Conservation (phyloP, 1,139 yeast genomes). For the Geotrichum fermentans region DNA sequence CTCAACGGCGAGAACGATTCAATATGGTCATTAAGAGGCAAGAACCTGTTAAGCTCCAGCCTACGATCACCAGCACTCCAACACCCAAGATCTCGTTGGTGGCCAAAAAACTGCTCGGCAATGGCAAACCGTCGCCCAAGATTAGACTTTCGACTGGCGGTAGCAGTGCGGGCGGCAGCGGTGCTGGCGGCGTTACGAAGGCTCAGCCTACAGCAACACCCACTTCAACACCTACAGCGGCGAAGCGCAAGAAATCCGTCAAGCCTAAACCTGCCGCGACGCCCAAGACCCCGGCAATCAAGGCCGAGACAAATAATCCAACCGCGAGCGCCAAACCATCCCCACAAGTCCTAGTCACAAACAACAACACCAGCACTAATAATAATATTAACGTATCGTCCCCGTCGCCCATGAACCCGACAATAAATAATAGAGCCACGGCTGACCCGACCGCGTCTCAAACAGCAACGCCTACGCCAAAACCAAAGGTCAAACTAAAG, state of each 20-base stretch:
- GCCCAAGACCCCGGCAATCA: not conserved
- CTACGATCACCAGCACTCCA: not conserved
- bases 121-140: slow-evolving; percentile 6
- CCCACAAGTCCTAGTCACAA: not conserved
- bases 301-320: not conserved
- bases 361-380: not conserved
- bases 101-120: slow-evolving; percentile 4
- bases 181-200: not conserved
- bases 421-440: no score
- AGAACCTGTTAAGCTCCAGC: not conserved
- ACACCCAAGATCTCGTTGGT: slow-evolving; percentile 19
- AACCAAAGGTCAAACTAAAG: slow-evolving; percentile 33
- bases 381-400: no score
- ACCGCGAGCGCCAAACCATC: not conserved
- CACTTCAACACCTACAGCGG: not conserved
- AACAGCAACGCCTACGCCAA: slow-evolving; percentile 2
- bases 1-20: slow-evolving; percentile 49
- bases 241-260: slow-evolving; percentile 1
- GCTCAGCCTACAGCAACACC: not conserved
- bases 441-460: not conserved
- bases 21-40: slow-evolving; percentile 36
- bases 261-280: not conserved
- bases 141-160: slow-evolving; percentile 7
- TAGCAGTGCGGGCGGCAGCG: not conserved
- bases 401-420: no score